Base-by-base conservation (phyloP, 192 early-diverging fungal species). In the Linnemannia zychae region DNA sequence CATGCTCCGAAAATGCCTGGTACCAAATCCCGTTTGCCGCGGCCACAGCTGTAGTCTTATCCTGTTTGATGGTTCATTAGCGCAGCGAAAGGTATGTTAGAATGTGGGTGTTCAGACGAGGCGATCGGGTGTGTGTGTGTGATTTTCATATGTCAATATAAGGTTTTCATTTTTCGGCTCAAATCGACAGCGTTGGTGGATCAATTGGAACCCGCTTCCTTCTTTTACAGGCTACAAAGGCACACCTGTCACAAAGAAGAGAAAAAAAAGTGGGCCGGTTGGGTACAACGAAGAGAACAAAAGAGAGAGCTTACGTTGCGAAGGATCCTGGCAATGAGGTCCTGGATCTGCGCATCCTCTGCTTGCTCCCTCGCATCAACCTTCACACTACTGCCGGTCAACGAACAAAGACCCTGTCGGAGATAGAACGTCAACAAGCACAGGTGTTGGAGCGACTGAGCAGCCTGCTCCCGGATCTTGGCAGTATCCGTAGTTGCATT, bases 391-490 rank as follows among this genome's bases (percentile, higher is more conserved):
- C 28, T 52, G 49, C 47, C 28, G 9, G 66, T 7, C 12, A 78
- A 37, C 15, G 76, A 71, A 17, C 46, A 34, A 60, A 84, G 71
- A 17, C 71, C 47, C 31, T 37, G 69, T 68, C 81, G 76, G 72
- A 84, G 81, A 75, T 84, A 84, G 67, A 84, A 84, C 28, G 81
- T 60, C 18, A 84, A 33, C 34, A 84, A 67, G 24, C 81, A 84
- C 34, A 84, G 50, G 40, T 69, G 36, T 50, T 84, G 76, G 9
- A 84, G 81, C 6, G 81, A 74, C 67, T 78, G 63, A 53, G 24
- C 48, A 46, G 50, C 81, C 67, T 84, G 75, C 22, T 77, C 72
- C 0, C 71, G 75, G 50, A 69, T 7, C 67, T 71, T 52, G 17
- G 38, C 49, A 24, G 24, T 63, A 44, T 78, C 76, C 11, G 37